Evolutionary conservation across 2,329 filamentous ascomycete species (phyloP), one percentile per base, ranked within the genome.

Genomic region (Fusarium annulatum): DNA sequence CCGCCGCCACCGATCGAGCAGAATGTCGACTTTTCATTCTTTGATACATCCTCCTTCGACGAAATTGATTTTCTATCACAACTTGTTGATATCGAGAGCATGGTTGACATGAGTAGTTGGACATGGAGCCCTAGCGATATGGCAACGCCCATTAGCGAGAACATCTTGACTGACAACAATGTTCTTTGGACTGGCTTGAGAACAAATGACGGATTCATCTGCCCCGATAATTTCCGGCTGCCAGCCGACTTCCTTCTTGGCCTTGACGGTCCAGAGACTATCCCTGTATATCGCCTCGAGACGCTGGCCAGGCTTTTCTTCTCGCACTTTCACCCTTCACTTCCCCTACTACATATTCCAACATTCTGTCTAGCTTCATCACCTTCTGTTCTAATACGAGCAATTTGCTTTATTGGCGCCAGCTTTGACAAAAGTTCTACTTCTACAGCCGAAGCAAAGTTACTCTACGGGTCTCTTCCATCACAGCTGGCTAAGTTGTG

Each of bases 41-140:
- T 58, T 21, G 55, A 58, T 5, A n/a, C 55, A 9, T n/a, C 55
- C 0, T 21, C 30, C 1, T n/a, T 34, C 18, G 41, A 23, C 10
- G 55, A 49, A 36, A 48, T 49, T 0, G 41, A 58, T 14, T 49
- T 58, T 16, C 19, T 58, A 5, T 49, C 55, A 3, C 55, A 58
- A 18, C 41, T 58, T 4, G 18, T 58, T 19, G 55, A 58, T 3
- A 58, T 58, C 6, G 55, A 49, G 10, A 58, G 23, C 28, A 48
- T 58, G 55, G 19, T 58, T 21, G 41, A 58, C 23, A 58, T n/a
- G 55, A 58, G 41, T 7, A 34, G 10, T 10, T 58, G 55, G 41
- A 58, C 41, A 14, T 58, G 55, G 55, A 48, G 55, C 4, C 41
- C 41, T n/a, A n/a, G 19, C 10, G 19, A 36, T 12, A 49, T 36